Conservation (phyloP, 768 basidiomycete species). For the Suillus paluster region DNA sequence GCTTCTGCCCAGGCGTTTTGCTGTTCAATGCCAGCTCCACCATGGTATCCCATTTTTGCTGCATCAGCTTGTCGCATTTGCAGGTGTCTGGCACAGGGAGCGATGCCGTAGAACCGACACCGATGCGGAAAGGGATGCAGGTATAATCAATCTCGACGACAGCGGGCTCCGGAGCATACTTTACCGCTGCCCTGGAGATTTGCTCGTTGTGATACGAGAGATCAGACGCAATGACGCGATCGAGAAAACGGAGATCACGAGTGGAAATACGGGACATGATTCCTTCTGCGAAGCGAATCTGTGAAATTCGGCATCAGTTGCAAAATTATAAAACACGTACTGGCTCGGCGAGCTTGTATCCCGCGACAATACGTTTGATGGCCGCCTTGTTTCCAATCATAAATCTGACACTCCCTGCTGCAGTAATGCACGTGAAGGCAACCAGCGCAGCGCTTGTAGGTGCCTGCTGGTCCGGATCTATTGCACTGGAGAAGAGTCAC, state of each 20-base stretch:
- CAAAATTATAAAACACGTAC: constrained; percentile 17
- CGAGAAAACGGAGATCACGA: constrained; percentile 28
- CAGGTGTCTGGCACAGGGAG: constrained; percentile 21
- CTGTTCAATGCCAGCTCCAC: constrained; percentile 28
- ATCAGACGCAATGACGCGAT: constrained; percentile 26
- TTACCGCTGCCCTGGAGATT: constrained; percentile 18
- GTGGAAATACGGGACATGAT: constrained; percentile 24
- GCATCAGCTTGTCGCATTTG: constrained; percentile 23
- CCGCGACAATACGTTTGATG: constrained; percentile 30
- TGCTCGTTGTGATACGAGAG: constrained; percentile 19
- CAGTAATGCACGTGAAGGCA: constrained; percentile 36
- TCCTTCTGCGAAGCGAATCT: constrained; percentile 19
- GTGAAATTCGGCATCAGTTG: constrained; percentile 1
- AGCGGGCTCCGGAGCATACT: constrained; percentile 14
- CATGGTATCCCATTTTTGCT: constrained; percentile 31
- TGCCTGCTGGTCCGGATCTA: constrained; percentile 28
- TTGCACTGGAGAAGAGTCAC: constrained; percentile 22
- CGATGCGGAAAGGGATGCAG: constrained; percentile 18
- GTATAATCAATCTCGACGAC: constrained; percentile 33
- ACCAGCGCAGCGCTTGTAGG: constrained; percentile 31
- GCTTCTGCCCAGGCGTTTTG: constrained; percentile 21
- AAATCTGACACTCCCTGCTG: constrained; percentile 34
- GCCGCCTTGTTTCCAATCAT: constrained; percentile 34
- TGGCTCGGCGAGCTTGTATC: constrained; percentile 30
- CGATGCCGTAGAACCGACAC: constrained; percentile 20